Evolutionary conservation across 169 alveolate species (phyloP), one percentile per base, ranked within the genome.

Genomic region (Cryptosporidium ubiquitum): DNA sequence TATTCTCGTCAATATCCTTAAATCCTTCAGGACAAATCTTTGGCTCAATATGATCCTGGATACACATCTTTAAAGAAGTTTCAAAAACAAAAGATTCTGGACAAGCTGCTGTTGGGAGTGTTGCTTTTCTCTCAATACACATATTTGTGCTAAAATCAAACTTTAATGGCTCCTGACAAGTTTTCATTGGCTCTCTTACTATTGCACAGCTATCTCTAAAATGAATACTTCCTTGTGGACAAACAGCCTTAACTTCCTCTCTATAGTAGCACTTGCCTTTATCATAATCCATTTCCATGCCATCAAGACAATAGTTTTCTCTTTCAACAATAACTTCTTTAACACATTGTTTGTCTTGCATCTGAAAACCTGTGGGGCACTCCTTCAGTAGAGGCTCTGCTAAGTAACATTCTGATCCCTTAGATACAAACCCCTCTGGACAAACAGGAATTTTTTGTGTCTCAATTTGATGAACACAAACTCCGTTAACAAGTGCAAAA

Each of bases 301-400:
- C 79, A 26, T 33, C 49, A 16, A 64, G 75, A 44, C 86, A 79
- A 31, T 18, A 31, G 2, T 10, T 79, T 44, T 58, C 75, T 18
- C 33, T 35, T 16, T 79, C 79, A 64, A 49, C 79, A 60, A 79
- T 39, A 5, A 64, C n/a, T 44, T 79, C 86, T 26, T n/a, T 58
- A 26, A 79, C 86, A n/a, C 86, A 79, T 37, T 79, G 86, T 29
- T 79, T 79, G 26, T 79, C 86, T 20, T 79, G 86, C 86, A 79
- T 79, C 29, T 35, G 60, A 79, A 79, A 79, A 29, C 86, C 86
- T 6, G 79, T 79, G 5, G 86, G 75, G 42, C 86, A 79, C 7
- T 79, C 86, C 47, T 79, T 79, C 6, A 61, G 26, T n/a, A 79
- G 29, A 29, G 86, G 86, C 29, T 79, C 86, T 14, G 66, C 86